Evolutionary conservation across 179 eudicot genomes (phyloP), one percentile per base, ranked within the genome.

Genomic region (Silene vulgaris): DNA sequence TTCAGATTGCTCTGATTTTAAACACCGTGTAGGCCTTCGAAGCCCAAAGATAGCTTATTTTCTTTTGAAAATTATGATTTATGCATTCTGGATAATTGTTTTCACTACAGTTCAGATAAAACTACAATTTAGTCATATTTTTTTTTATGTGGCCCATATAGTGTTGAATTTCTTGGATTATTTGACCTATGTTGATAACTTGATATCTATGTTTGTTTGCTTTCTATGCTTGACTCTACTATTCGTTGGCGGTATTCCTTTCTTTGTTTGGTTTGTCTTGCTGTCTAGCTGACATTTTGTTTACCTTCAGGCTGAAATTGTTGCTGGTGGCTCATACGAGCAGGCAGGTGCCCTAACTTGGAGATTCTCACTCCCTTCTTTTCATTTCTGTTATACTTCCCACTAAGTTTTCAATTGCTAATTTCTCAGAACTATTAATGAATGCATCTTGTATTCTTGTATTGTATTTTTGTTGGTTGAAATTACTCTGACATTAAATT

Each of bases 241-340:
- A 5, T 32, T 32, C 5, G 37, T 32, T 32, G 37, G 5, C 4
- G 37, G 37, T 32, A 32, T 32, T 45, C 43, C 23, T 78, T 2
- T 57, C 66, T 71, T 67, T 74, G 12, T 35, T 8, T 75, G 3
- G 8, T 43, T 43, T 45, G 52, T 26, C 32, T 59, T 80, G 12
- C 57, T 40, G 20, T 19, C 6, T 37, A 37, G 45, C 45, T 37
- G 9, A 37, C 45, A 12, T 50, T 9, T 48, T 75, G 32, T 69
- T 71, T 45, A 35, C 54, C 61, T 26, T 66, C 87, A 89, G 96
- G 90, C 92, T 57, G 90, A 85, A 77, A 88, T 76, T 80, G 84
- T 80, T 73, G 73, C 52, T 45, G 86, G 84, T 60, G 89, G 90
- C 30, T 80, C 86, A 69, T 88, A 89, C 78, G 93, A 89, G 69